Evolutionary conservation across 495 filamentous ascomycete species (phyloP).

Genomic region (Neurospora sp.): DNA sequence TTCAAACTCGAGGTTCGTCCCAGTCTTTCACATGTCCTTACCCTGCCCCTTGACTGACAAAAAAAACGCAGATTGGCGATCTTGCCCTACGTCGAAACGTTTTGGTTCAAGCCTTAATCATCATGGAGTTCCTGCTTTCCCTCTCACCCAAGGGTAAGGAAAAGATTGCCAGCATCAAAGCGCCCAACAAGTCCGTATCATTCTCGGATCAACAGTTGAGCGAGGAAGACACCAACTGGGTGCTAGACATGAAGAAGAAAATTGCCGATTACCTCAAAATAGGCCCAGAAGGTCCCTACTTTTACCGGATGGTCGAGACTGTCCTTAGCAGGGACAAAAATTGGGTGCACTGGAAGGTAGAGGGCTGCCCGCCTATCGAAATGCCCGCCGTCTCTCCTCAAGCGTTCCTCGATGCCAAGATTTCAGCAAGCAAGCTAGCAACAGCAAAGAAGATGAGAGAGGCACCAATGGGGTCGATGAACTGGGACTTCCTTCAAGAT

Average conservation of each 20-base stretch:
- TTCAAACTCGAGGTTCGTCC: constrained; percentile 80
- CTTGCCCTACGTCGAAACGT: constrained; percentile 89
- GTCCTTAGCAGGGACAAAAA: constrained; percentile 92
- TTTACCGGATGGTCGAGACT: constrained; percentile 91
- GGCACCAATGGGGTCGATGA: constrained; percentile 58
- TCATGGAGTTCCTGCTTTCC: constrained; percentile 86
- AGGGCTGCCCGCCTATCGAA: constrained; percentile 81
- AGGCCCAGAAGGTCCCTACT: constrained; percentile 69
- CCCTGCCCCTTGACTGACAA: constrained; percentile 8
- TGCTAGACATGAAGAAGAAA: constrained; percentile 52
- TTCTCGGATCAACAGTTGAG: constrained; percentile 63
- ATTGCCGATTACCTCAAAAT: constrained; percentile 77
- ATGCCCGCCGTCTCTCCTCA: constrained; percentile 53
- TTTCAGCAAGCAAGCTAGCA: constrained; percentile 51
- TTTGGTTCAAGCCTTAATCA: constrained; percentile 85
- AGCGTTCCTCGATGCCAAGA: constrained; percentile 57
- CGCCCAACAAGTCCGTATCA: constrained; percentile 72
- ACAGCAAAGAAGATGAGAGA: constrained; percentile 55
- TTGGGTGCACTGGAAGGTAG: constrained; percentile 96
- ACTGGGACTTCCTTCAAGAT: constrained; percentile 68
- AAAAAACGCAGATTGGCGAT: constrained; percentile 61
- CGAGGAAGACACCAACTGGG: constrained; percentile 85
- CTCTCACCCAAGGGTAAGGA: constrained; percentile 74
- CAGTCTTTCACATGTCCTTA: background rate
- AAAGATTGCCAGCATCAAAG: constrained; percentile 55